Evolutionary conservation across 495 filamentous ascomycete species (phyloP).

Genomic region (Copromyces sp.): DNA sequence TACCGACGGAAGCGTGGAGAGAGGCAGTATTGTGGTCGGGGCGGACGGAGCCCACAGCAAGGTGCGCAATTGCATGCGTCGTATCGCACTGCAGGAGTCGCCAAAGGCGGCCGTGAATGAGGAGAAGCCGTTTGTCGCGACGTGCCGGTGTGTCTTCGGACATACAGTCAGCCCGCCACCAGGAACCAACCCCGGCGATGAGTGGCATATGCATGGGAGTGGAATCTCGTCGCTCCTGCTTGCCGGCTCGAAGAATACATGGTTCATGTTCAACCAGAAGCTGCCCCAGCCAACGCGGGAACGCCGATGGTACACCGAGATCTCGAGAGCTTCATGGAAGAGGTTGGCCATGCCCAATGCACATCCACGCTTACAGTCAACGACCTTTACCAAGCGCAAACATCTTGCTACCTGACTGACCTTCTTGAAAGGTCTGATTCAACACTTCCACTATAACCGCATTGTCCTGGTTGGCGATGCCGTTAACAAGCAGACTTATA

Average conservation of each 20-base stretch:
- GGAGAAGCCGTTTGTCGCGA: slow-evolving; percentile 12
- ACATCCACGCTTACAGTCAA: slow-evolving; percentile 18
- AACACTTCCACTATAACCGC: slow-evolving; percentile 25
- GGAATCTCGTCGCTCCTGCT: slow-evolving; percentile 20
- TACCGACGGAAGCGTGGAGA: slow-evolving; percentile 29
- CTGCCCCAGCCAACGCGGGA: slow-evolving; percentile 19
- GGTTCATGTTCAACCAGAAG: slow-evolving; percentile 28
- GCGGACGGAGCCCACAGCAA: slow-evolving; percentile 43
- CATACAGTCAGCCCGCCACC: slow-evolving; percentile 13
- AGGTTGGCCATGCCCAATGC: slow-evolving; percentile 18
- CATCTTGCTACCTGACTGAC: slow-evolving; percentile 7
- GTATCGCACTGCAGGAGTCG: slow-evolving; percentile 10
- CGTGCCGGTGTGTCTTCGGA: slow-evolving; percentile 30
- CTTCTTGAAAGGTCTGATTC: slow-evolving; percentile 34
- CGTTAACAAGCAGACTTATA: slow-evolving; percentile 32
- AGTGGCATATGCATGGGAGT: slow-evolving; percentile 11
- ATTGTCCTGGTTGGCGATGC: slow-evolving; percentile 34
- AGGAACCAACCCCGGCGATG: background rate
- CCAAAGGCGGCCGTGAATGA: slow-evolving; percentile 7
- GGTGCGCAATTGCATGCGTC: slow-evolving; percentile 24
- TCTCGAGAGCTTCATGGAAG: slow-evolving; percentile 15
- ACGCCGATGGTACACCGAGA: slow-evolving; percentile 23
- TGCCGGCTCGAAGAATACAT: slow-evolving; percentile 16
- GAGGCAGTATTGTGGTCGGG: slow-evolving; percentile 42
- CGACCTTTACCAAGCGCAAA: slow-evolving; percentile 20